Evolutionary conservation across 768 basidiomycete genomes (phyloP).

Genomic region (Naganishia vaughanmartiniae): DNA sequence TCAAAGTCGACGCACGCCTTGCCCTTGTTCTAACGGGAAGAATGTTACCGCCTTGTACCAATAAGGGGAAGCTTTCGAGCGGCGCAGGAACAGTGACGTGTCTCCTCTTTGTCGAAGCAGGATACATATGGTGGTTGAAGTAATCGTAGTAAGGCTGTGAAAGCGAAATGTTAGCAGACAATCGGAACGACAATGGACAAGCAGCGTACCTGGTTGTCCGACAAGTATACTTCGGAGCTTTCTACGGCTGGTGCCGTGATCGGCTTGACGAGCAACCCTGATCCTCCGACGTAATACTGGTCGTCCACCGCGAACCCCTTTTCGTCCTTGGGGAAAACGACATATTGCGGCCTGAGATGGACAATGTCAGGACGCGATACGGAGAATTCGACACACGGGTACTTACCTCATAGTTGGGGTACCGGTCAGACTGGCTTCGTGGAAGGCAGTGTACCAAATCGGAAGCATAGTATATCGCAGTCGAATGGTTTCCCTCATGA

Average conservation of each 20-base stretch:
- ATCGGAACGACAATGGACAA: slow-evolving; percentile 17
- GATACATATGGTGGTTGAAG: slow-evolving; percentile 67
- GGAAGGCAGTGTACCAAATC: slow-evolving; percentile 97
- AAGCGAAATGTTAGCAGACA: background rate
- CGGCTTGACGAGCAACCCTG: slow-evolving; percentile 87
- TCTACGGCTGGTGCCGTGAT: slow-evolving; percentile 71
- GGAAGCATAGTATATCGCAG: slow-evolving; percentile 83
- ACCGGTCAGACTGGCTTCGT: slow-evolving; percentile 76
- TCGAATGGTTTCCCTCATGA: slow-evolving; percentile 72
- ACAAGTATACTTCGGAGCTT: slow-evolving; percentile 73
- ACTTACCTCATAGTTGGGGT: slow-evolving; percentile 75
- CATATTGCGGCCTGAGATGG: slow-evolving; percentile 78
- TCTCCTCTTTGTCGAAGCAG: slow-evolving; percentile 37
- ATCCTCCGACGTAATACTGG: slow-evolving; percentile 85
- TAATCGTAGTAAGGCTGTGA: slow-evolving; percentile 89
- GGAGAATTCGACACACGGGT: too few relatives aligned
- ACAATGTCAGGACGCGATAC: background rate
- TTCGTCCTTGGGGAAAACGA: slow-evolving; percentile 84
- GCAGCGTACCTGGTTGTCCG: slow-evolving; percentile 66
- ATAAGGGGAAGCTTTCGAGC: slow-evolving; percentile 74
- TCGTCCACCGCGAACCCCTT: slow-evolving; percentile 85
- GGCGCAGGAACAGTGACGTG: slow-evolving; percentile 76
- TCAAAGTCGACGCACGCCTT: slow-evolving; percentile 76
- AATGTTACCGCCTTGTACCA: slow-evolving; percentile 88
- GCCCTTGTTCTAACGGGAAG: slow-evolving; percentile 82